phyloP scores from a whole-genome alignment of 441 rosid genomes.

The Lepidium campestre region DNA sequence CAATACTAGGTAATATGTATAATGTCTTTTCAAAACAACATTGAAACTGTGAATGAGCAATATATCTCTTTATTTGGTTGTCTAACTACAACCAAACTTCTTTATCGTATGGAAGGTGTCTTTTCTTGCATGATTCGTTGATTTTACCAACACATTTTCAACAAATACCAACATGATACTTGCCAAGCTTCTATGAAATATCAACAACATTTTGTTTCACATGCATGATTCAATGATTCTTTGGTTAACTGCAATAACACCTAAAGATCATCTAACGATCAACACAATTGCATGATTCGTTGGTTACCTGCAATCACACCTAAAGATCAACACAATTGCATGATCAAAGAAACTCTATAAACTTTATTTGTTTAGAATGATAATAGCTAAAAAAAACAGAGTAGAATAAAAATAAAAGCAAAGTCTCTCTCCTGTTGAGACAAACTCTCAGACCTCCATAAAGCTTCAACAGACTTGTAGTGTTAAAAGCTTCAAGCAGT shows the following conservation, averaged over 20 bases:
- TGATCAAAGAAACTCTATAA: slow-evolving; percentile 1
- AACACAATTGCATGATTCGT: too few species aligned
- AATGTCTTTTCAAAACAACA: background rate
- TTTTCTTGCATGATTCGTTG: background rate
- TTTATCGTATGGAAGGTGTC: background rate
- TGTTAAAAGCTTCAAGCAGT: slow-evolving; percentile 4
- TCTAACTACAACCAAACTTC: background rate
- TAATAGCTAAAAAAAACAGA: slow-evolving; percentile 16
- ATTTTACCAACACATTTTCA: too few species aligned
- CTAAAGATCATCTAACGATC: too few species aligned
- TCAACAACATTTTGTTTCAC: too few species aligned
- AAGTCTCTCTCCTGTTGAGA: background rate
- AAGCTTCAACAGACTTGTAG: slow-evolving; percentile 12
- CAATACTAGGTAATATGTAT: too few species aligned
- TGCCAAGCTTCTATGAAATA: too few species aligned
- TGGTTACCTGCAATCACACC: too few species aligned
- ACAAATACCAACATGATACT: too few species aligned
- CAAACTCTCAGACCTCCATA: background rate
- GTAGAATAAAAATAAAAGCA: background rate
- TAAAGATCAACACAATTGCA: too few species aligned
- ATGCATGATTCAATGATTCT: too few species aligned
- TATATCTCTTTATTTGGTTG: too few species aligned
- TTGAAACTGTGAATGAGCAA: background rate
- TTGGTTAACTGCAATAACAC: too few species aligned
- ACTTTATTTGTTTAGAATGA: slow-evolving; percentile 9